Evolutionary conservation across 1,284 basidiomycete genomes (phyloP), one percentile per base, ranked within the genome.

Genomic region (Xerocomus amazonicus): DNA sequence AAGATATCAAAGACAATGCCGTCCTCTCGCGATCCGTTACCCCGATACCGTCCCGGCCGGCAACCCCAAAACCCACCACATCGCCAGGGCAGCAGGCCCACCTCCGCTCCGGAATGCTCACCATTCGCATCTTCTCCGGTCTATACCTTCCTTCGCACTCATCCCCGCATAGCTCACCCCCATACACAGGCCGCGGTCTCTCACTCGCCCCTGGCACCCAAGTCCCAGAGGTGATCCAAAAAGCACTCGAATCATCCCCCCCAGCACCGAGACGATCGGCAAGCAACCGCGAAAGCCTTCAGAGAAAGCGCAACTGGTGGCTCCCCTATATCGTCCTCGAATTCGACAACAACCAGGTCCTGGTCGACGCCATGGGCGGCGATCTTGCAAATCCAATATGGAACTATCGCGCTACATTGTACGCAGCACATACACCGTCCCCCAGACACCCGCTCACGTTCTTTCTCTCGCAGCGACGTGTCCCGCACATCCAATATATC

Each of bases 321-420:
- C 78, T 99, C 31, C 96, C 96, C 19, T 99, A 97, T 63, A 87
- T 97, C 67, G 94, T 97, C 35, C 83, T 97, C 57, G 95, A 97
- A 71, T 99, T 98, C 74, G 96, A 99, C 78, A 98, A 98, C 83
- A 99, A 99, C 73, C 95, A 99, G 71, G 87, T 99, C 57, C 75
- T 99, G 58, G 89, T 98, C 56, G 95, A 98, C 73, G 93, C 95
- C 7, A 79, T 97, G 57, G 94, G 91, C 6, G 96, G 96, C 32
- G 92, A 97, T 67, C 76, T 88, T 36, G 65, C 78, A 12, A 81
- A 74, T 61, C 96, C 96, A 1, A 81, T 92, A 43, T 99, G 95
- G 95, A 95, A 96, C 76, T 97, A 95, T 68, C 84, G 87, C 47
- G 92, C 96, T n/a, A 85, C 94, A 57, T 99, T 98, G 91, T 93